Evolutionary conservation across 805 yeast genomes (phyloP).

Genomic region (Candida endomychidarum): DNA sequence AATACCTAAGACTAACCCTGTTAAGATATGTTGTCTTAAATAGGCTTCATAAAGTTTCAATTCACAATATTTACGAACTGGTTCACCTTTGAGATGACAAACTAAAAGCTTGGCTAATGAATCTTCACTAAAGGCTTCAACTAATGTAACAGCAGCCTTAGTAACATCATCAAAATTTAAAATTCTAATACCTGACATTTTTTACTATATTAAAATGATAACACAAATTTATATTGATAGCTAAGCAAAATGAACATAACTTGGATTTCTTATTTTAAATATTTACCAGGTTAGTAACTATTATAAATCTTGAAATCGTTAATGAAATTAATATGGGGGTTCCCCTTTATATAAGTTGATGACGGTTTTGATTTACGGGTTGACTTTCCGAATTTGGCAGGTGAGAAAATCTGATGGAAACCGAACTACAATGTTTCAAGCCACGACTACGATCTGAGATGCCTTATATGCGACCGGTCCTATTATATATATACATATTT

Average conservation of each 20-base stretch:
- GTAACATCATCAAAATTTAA: conserved; percentile 22
- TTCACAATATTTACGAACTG: conserved; percentile 27
- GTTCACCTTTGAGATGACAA: conserved; percentile 23
- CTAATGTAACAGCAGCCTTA: conserved; percentile 39
- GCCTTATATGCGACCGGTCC: too few species aligned
- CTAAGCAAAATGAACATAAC: conserved; percentile 10
- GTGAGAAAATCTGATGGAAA: neutral
- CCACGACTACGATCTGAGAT: too few species aligned
- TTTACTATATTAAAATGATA: conserved; percentile 7
- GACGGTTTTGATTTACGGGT: neutral
- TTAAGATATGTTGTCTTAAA: conserved; percentile 47
- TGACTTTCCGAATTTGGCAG: conserved; percentile 2
- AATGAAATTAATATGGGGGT: neutral
- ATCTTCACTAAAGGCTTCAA: conserved; percentile 36
- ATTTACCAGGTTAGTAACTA: conserved; percentile 3
- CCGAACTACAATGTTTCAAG: neutral
- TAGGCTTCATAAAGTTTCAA: conserved; percentile 50
- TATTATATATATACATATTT: too few species aligned
- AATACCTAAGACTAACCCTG: conserved; percentile 51
- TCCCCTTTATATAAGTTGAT: conserved; percentile 1
- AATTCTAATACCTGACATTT: conserved; percentile 10
- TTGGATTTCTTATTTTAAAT: conserved; percentile 6
- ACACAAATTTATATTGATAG: conserved; percentile 11
- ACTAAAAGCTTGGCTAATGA: conserved; percentile 32
- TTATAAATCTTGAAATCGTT: conserved; percentile 7